Base-by-base conservation (phyloP, 1,284 basidiomycete species). In the Irpex sp. region DNA sequence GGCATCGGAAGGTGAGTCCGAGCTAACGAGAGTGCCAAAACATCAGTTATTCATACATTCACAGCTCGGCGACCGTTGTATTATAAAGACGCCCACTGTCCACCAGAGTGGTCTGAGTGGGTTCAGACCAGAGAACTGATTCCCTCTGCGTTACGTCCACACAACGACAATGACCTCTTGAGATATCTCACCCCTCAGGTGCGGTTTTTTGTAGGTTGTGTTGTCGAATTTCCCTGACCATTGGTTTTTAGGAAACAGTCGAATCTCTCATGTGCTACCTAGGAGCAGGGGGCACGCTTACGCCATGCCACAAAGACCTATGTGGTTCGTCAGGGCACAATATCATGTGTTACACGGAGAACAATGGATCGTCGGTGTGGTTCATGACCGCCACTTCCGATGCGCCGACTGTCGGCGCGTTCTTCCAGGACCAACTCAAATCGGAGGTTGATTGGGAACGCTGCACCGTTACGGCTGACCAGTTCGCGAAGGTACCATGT, bases 271-370 rank as follows among this genome's bases (percentile, higher is more conserved):
- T 92, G 87, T 90, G 88, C 68, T 92, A 92, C 67, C 73, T 90
- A 8, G 90, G 90, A 6, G 77, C 86, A 57, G 87, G 87, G 0
- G 89, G 88, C 63, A 91, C 89, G 0, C 75, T 84, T 68, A 92
- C 90, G 0, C 86, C 90, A 0, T 86, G 82, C 58, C 90, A 92
- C 69, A 92, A 92, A 71, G 90, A 92, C 71, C 78, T 87, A 0
- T 92, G 90, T 67, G 89, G 82, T 0, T 91, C 89, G 1, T 86
- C 86, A 2, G 90, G 90, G 7, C 90, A 92, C 56, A 92, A 92
- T 67, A 75, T 92, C 10, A 91, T 92, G 90, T 86, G 84, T 66
- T 85, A 87, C 67, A 82, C 89, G 0, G 87, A 90, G 67, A 74
- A 84, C 28, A 78, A 72, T 47, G 88, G 86, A 0, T 87, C 84